phyloP scores from a whole-genome alignment of 768 basidiomycete genomes.

The Coprinopsis strossmayeri region DNA sequence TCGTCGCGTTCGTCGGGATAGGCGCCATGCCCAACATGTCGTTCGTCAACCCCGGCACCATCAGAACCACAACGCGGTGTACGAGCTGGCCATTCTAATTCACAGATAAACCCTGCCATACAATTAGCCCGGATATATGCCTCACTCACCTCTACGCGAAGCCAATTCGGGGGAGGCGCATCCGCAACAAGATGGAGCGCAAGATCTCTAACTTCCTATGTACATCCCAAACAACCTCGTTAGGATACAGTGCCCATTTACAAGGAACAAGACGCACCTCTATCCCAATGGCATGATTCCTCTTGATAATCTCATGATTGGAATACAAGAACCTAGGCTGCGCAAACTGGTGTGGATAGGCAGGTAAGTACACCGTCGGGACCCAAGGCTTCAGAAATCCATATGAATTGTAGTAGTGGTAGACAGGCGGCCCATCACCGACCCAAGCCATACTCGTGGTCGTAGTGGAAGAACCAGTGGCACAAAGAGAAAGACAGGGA shows the following conservation, averaged over 20 bases:
- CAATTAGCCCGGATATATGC: no score
- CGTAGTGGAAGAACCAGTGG: no score
- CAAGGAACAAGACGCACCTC: constrained; percentile 72
- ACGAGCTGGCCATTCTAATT: constrained; percentile 74
- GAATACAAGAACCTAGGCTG: constrained; percentile 78
- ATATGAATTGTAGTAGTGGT: not conserved
- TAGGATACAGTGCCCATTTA: no score
- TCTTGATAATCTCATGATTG: constrained; percentile 65
- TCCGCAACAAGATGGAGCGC: constrained; percentile 78
- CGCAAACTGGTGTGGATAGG: constrained; percentile 29
- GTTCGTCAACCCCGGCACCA: constrained; percentile 83
- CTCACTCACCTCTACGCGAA: constrained; percentile 76
- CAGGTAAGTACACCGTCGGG: constrained; percentile 7
- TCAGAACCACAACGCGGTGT: constrained; percentile 69
- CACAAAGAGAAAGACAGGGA: no score
- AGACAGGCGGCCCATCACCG: no score
- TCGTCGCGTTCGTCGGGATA: constrained; percentile 59
- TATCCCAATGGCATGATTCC: constrained; percentile 72
- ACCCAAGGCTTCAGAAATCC: not conserved
- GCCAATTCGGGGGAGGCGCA: constrained; percentile 81
- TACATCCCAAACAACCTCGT: no score
- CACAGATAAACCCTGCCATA: no score
- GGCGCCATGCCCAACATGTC: constrained; percentile 68
- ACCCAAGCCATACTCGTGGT: no score
- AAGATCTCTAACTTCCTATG: constrained; percentile 88